Evolutionary conservation across 805 yeast genomes (phyloP), one percentile per base, ranked within the genome.

Genomic region (Ogataea siamensis): DNA sequence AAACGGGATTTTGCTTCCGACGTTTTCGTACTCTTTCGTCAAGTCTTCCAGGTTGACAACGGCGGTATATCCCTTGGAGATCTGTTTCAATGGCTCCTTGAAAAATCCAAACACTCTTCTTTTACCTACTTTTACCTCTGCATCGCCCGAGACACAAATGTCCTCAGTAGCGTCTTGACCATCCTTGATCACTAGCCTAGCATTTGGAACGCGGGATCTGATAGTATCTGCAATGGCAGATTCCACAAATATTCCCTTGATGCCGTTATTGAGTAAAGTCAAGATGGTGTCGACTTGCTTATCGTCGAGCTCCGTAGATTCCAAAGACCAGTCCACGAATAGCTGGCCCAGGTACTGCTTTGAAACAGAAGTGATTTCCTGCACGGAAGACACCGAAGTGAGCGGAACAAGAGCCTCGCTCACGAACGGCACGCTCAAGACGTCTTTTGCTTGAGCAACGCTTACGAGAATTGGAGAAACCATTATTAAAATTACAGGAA

Each of bases 61-160:
- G 18, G 71, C 63, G 26, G 58, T 60, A 39, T 63, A 57, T 22
- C 73, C 73, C 5, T 47, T 24, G 42, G 65, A 49, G 41, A 62
- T 53, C 34, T 31, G 21, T 19, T 34, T 28, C 42, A 57, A 7
- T 30, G 54, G 32, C 7, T 36, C 37, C n/a, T 35, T 34, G 26
- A 22, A 42, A 16, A 26, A 32, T 4, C 39, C 42, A 28, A 38
- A 52, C 14, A 45, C 50, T 21, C 39, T 34, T 20, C 50, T 36
- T 28, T 42, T 45, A 6, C 53, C 53, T 14, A 43, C 37, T 25
- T 45, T 42, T 16, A 32, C 38, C 11, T 24, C 35, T 22, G 39
- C 42, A 14, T 40, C 26, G 5, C 44, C 48, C 3, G 45, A 47
- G 19, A 51, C 35, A 16, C 61, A 55, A 4, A 50, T 48, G 17